Evolutionary conservation across 1,284 basidiomycete genomes (phyloP), one percentile per base, ranked within the genome.

Genomic region (Dichomitus squalens): DNA sequence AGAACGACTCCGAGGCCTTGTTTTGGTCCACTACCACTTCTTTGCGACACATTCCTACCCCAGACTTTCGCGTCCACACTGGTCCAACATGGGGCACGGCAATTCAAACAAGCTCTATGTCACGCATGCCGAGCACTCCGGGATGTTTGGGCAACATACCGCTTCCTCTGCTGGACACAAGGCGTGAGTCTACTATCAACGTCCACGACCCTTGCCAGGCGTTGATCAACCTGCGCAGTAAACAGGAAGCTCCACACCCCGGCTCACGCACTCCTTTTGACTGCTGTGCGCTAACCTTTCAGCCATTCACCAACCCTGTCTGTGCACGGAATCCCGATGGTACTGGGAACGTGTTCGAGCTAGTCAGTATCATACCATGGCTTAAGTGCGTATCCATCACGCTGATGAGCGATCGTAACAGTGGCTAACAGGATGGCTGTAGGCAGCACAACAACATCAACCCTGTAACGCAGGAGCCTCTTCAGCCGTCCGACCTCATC

Each of bases 311-410:
- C 21, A 88, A 93, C 66, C 96, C 96, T 0, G 95, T 97, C 7
- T 95, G 93, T 66, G 91, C 93, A 1, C 81, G 87, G 33, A 92
- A 92, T 66, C 70, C 79, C 33, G 91, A 93, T 68, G 89, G 90
- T 29, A 91, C 88, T 1, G 91, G 92, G 9, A 76, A 75, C 49
- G 90, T 92, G n/a, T 94, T 93, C 71, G 93, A 96, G 65, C 75
- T 96, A 49, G 81, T 93, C 49, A 95, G 93, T 70, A 94, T 97
- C 66, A 88, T 96, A 36, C 94, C 95, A 33, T 97, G 93, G 85
- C 80, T 98, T 46, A 93, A 96, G 94, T 90, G 68, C 65, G 87
- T 81, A n/a, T 20, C 21, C 0, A 49, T 55, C 21, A 52, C 7
- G 25, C 3, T 34, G 5, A 7, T 11, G 12, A 8, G 9, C 34